phyloP scores from a whole-genome alignment of 306 rosid genomes.

The Rosa rugosa region DNA sequence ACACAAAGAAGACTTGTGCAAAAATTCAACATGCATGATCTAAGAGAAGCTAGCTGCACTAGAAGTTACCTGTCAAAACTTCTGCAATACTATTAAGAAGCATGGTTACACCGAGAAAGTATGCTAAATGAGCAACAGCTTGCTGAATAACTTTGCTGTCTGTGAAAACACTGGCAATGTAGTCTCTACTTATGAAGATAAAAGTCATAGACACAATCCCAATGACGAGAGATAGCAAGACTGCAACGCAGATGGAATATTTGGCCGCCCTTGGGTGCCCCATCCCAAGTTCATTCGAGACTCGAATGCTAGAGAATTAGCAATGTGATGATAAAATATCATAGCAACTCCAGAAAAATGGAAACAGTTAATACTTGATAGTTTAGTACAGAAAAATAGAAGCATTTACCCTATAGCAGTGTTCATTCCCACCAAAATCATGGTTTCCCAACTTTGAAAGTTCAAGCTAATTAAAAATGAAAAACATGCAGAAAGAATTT shows the following conservation, averaged over 20 bases:
- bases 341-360: neutral
- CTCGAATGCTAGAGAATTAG: conserved; percentile 33
- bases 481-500: neutral
- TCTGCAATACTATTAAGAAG: conserved; percentile 17
- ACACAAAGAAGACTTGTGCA: neutral
- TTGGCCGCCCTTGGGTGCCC: conserved; percentile 49
- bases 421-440: conserved; percentile 17
- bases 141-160: conserved; percentile 2
- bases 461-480: conserved; percentile 18
- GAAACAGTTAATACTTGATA: neutral
- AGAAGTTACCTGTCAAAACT: conserved; percentile 34
- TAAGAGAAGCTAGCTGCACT: neutral
- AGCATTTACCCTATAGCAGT: conserved; percentile 17
- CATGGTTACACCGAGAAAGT: conserved; percentile 18
- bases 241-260: conserved; percentile 36
- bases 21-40: no score
- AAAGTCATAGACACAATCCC: conserved; percentile 29
- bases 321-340: neutral
- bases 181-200: conserved; percentile 14
- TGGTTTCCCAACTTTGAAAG: conserved; percentile 17
- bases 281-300: conserved; percentile 46
- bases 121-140: conserved; percentile 18
- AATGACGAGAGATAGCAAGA: conserved; percentile 31
- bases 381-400: neutral
- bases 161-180: conserved; percentile 22